Conservation (phyloP, 371 early-diverging fungal genomes). For the Mortierella sp. region DNA sequence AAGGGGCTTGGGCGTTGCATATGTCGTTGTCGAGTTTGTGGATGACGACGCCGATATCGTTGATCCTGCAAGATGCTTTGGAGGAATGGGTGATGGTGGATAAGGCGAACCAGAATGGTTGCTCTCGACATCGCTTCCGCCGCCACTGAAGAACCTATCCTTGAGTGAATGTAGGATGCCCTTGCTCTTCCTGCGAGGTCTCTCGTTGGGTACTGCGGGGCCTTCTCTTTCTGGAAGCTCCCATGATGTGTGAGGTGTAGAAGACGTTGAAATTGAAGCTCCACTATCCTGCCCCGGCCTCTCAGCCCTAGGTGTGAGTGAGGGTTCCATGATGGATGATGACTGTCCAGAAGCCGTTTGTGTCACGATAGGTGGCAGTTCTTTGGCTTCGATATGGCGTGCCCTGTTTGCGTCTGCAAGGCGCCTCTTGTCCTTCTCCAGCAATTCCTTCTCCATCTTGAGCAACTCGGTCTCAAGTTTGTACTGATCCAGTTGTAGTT, state of each 20-base stretch:
- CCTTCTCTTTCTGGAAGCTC: constrained; percentile 41
- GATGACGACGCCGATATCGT: constrained; percentile 42
- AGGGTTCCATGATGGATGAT: not conserved
- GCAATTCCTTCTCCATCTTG: constrained; percentile 31
- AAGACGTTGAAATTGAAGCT: constrained; percentile 39
- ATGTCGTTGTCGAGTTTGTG: constrained; percentile 34
- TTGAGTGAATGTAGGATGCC: constrained; percentile 46
- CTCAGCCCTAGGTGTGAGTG: constrained; percentile 6
- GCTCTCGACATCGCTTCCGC: constrained; percentile 21
- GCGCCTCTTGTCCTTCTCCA: constrained; percentile 26
- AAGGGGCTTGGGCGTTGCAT: constrained; percentile 41
- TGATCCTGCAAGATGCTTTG: constrained; percentile 21
- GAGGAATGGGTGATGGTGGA: constrained; percentile 38
- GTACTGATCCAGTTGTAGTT: constrained; percentile 33
- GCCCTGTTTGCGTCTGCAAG: constrained; percentile 1
- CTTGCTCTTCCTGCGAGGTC: constrained; percentile 51
- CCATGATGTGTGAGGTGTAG: constrained; percentile 52
- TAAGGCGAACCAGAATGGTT: constrained; percentile 29
- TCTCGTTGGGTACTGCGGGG: constrained; percentile 15
- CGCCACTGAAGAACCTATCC: constrained; percentile 47
- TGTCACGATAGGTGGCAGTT: constrained; percentile 29
- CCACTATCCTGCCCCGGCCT: constrained; percentile 44
- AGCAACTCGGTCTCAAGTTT: constrained; percentile 43
- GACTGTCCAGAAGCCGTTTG: not conserved
- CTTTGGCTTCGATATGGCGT: constrained; percentile 36